A percentile compares a stretch with the other conserved stretches of the same genome.
phyloP scores from a whole-genome alignment of 2,329 filamentous ascomycete species.

The Zasmidium angulare region DNA sequence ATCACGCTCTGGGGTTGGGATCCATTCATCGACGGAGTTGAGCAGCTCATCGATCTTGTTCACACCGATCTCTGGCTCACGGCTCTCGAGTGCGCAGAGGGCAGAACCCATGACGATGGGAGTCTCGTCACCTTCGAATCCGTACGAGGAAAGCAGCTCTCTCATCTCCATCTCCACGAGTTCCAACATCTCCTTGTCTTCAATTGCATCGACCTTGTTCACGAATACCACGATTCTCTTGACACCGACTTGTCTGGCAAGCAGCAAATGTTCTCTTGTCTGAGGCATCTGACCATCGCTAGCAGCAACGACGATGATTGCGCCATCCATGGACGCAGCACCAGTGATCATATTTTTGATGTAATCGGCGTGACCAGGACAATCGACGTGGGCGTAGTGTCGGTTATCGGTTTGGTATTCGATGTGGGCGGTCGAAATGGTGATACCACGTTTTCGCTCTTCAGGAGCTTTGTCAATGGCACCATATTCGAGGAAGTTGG shows the following conservation, averaged over 20 bases:
- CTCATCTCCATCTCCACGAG: constrained; percentile 99
- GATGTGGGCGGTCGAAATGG: constrained; percentile 97
- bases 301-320: constrained; percentile 97
- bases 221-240: constrained; percentile 98
- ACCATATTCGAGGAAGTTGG: constrained; percentile 95
- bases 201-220: constrained; percentile 97
- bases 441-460: constrained; percentile 99
- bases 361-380: constrained; percentile 99
- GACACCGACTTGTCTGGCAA: constrained; percentile 96
- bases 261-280: constrained; percentile 95
- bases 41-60: constrained; percentile 90
- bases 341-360: constrained; percentile 99
- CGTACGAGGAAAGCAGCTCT: constrained; percentile 87
- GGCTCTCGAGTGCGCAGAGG: constrained; percentile 86
- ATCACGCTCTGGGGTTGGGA: constrained; percentile 90
- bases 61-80: constrained; percentile 81
- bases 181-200: constrained; percentile 99
- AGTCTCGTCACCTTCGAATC: constrained; percentile 97
- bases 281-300: constrained; percentile 99
- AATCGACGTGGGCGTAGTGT: constrained; percentile 99
- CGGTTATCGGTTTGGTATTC: constrained; percentile 93
- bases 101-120: constrained; percentile 97
- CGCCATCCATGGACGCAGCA: constrained; percentile 98
- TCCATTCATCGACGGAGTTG: constrained; percentile 88
- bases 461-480: constrained; percentile 98